Evolutionary conservation across 352 stramenopile genomes (phyloP).

Genomic region (Phytophthora fragariaefolia): DNA sequence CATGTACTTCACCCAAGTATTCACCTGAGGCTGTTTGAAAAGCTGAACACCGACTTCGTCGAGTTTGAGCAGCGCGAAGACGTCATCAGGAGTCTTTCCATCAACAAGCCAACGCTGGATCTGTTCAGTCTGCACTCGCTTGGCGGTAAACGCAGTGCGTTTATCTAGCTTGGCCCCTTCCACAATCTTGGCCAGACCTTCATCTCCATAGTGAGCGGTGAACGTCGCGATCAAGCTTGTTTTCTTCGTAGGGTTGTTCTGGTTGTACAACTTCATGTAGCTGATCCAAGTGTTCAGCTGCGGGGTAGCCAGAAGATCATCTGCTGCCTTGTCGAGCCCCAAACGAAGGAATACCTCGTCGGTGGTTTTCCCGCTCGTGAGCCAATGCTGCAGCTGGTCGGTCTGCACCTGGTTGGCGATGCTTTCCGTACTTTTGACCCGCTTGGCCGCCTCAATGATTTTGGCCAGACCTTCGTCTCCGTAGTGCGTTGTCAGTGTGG

Average conservation of each 20-base stretch:
- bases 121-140: conserved; percentile 16
- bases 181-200: conserved; percentile 6
- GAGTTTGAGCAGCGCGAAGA: conserved; percentile 14
- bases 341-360: background rate
- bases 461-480: conserved; percentile 15
- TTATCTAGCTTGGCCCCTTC: background rate
- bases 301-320: background rate
- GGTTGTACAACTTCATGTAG: conserved; percentile 1
- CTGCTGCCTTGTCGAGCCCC: conserved; percentile 1
- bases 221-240: conserved; percentile 3
- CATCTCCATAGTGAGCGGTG: background rate
- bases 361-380: background rate
- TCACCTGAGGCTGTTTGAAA: conserved; percentile 8
- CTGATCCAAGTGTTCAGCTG: conserved; percentile 1
- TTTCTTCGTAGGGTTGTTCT: background rate
- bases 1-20: conserved; percentile 6
- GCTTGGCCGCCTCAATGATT: conserved; percentile 21
- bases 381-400: background rate
- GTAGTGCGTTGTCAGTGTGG: conserved; percentile 11
- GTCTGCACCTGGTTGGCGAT: conserved; percentile 1
- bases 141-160: background rate
- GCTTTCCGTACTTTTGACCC: background rate
- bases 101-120: conserved; percentile 11
- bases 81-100: conserved; percentile 8
- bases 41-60: background rate